Conservation (phyloP, 2,329 filamentous ascomycete genomes). For the Cordyceps cicadae region DNA sequence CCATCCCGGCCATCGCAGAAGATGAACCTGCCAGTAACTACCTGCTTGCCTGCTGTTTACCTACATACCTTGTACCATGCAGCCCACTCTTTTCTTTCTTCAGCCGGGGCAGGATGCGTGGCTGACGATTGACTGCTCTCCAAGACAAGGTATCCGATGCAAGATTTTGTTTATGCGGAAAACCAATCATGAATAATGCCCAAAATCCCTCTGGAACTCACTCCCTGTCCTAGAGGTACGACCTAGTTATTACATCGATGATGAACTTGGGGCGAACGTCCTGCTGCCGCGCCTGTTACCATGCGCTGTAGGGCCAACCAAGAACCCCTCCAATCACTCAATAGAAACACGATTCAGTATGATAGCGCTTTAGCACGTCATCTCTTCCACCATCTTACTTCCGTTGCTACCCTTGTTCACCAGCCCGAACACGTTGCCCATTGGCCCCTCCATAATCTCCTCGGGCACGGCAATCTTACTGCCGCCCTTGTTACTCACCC, state of each 20-base stretch:
- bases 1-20: neutral
- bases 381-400: conserved; percentile 48
- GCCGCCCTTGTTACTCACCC: conserved; percentile 60
- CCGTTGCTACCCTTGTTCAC: conserved; percentile 20
- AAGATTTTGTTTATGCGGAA: too few species aligned
- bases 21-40: neutral
- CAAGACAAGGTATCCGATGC: neutral
- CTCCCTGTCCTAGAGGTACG: too few species aligned
- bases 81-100: neutral
- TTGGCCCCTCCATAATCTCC: conserved; percentile 58
- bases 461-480: conserved; percentile 55
- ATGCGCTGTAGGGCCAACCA: neutral
- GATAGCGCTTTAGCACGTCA: conserved; percentile 29
- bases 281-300: neutral
- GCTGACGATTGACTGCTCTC: neutral
- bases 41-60: too few species aligned
- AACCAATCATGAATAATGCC: too few species aligned
- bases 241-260: too few species aligned
- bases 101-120: neutral
- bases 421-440: conserved; percentile 47
- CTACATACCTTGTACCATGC: neutral
- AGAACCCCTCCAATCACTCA: neutral
- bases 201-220: too few species aligned
- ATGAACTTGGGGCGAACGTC: too few species aligned
- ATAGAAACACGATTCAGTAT: neutral